A percentile compares a stretch with the other conserved stretches of the same genome.
phyloP scores from a whole-genome alignment of 2,329 filamentous ascomycete species.

The Trichophyton verrucosum region DNA sequence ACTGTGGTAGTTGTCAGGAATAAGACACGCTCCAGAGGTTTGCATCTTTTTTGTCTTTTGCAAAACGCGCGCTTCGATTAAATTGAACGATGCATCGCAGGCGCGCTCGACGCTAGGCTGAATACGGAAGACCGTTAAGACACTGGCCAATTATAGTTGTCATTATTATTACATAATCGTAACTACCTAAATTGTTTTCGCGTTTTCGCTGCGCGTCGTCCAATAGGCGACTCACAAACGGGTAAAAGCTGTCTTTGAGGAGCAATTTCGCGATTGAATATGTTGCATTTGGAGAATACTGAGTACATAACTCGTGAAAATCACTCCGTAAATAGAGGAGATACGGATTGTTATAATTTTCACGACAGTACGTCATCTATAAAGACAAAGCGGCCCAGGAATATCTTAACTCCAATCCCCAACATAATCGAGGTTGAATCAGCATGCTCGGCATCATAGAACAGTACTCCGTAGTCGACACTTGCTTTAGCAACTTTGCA shows the following conservation, averaged over 20 bases:
- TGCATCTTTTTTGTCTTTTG: slow-evolving; percentile 13
- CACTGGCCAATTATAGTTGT: neutral
- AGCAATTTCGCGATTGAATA: neutral
- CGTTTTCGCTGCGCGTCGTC: neutral
- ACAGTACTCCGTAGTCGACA: no score
- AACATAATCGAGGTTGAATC: no score
- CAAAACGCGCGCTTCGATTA: slow-evolving; percentile 4
- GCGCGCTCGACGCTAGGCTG: neutral
- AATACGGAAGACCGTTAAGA: neutral
- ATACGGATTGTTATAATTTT: no score
- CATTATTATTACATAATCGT: neutral
- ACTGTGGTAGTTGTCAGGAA: slow-evolving; percentile 20
- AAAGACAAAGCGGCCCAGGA: no score
- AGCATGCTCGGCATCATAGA: no score
- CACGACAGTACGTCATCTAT: no score
- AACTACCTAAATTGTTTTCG: neutral
- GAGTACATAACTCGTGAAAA: no score
- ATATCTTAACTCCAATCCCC: no score
- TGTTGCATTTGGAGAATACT: no score
- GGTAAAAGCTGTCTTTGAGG: neutral
- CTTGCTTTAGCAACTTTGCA: no score
- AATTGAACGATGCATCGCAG: neutral
- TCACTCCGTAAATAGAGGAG: no score
- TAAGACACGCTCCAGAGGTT: neutral
- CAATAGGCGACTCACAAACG: neutral